Evolutionary conservation across 495 filamentous ascomycete species (phyloP).

Genomic region (Trichoderma asperelloides): DNA sequence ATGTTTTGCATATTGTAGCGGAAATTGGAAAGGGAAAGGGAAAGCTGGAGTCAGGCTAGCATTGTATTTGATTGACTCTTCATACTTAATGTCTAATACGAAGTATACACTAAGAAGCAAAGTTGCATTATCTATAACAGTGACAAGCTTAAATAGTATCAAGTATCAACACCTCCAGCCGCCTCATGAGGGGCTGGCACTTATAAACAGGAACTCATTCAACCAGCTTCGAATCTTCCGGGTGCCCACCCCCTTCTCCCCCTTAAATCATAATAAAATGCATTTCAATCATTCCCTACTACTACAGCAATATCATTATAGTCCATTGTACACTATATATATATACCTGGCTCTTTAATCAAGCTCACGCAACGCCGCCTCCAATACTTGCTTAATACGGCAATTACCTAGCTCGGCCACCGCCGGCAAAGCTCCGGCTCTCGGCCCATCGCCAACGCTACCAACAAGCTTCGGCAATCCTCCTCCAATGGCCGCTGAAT

Average conservation of each 20-base stretch:
- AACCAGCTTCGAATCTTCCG: too few relatives aligned
- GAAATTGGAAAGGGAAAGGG: not conserved
- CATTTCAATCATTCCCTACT: too few relatives aligned
- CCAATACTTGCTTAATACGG: not conserved
- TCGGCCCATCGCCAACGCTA: not conserved
- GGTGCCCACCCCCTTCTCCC: too few relatives aligned
- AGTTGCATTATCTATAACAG: not conserved
- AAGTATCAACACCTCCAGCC: too few relatives aligned
- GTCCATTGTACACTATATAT: too few relatives aligned
- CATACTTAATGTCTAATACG: not conserved
- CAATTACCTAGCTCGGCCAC: not conserved
- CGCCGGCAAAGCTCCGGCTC: constrained; percentile 2
- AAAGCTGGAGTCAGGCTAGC: not conserved
- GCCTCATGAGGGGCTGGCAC: too few relatives aligned
- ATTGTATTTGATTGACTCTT: not conserved
- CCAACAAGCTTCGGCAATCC: not conserved
- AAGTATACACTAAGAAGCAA: not conserved
- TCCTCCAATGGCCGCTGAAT: not conserved
- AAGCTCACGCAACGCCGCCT: not conserved
- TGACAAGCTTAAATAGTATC: too few relatives aligned
- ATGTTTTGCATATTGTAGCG: too few relatives aligned
- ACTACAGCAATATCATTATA: too few relatives aligned
- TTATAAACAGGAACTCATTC: too few relatives aligned
- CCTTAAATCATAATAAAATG: too few relatives aligned
- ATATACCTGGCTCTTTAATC: too few relatives aligned